Base-by-base conservation (phyloP, 2,329 filamentous ascomycete genomes). In the Teratosphaeria epicoccoides region DNA sequence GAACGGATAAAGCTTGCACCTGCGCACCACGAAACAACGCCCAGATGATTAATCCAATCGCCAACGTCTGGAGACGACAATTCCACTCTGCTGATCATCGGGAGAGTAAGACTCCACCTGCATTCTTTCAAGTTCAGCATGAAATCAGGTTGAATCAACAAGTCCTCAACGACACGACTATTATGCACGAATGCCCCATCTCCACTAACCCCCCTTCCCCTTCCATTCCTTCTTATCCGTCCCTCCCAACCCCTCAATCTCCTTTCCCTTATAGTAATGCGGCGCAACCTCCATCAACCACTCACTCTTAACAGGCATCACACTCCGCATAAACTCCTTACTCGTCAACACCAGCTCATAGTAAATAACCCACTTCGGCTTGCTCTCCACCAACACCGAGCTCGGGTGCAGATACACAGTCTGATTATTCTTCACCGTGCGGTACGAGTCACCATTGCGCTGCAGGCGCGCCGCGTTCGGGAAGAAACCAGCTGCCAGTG, bases 371-470 rank as follows among this genome's bases (percentile, higher is more conserved):
- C 87, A 93, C 68, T 87, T 88, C 9, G 90, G 89, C 57, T 91
- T 84, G 1, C 80, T 77, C 54, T 87, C 81, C 73, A 87, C 87
- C 56, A 95, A 71, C 43, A 90, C 88, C 45, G 82, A 87, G 56
- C 83, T 88, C 0, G 93, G 93, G 67, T 98, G 93, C n/a, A 97
- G 79, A 66, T 88, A 91, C 1, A 95, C 89, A 5, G 85, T 87
- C 60, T 88, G 83, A 57, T 86, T 87, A 62, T 86, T 94, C 78
- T 95, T 95, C 59, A 97, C 83, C 0, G 89, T 95, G 20, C 90
- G 80, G 70, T 98, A 98, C 55, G 81, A 85, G 63, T 94, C 86
- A 1, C 93, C 93, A 43, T 85, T 85, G 46, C 87, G 78, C 66
- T 93, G 85, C 51, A 98, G 71, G 2, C 88, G 76, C 1, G 90